Percentiles rank a stretch among this genome's conserved stretches.
Conservation (phyloP, 2,329 filamentous ascomycete species). For the Fusarium temperatum region DNA sequence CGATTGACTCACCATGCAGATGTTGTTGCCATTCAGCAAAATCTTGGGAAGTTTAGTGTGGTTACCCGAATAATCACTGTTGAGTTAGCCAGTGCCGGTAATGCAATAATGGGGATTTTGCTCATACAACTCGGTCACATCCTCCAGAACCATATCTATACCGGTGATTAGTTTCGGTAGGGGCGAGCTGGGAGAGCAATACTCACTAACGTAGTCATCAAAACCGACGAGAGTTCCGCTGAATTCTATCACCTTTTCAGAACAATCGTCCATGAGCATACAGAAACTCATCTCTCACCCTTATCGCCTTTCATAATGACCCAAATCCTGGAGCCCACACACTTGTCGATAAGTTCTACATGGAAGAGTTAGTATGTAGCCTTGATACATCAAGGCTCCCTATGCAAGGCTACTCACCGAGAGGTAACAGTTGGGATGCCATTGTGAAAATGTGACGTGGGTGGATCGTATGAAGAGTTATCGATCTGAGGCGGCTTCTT, state of each 20-base stretch:
- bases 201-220: conserved; percentile 99
- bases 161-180: conserved; percentile 34
- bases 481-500: not conserved
- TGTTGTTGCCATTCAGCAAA: conserved; percentile 95
- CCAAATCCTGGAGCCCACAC: conserved; percentile 97
- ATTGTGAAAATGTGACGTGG: conserved; percentile 53
- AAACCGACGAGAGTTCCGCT: conserved; percentile 93
- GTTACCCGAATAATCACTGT: conserved; percentile 89
- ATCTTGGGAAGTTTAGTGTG: conserved; percentile 94
- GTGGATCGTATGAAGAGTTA: not conserved
- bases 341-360: conserved; percentile 97
- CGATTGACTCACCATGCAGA: conserved; percentile 87
- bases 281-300: conserved; percentile 61
- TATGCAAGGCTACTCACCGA: conserved; percentile 60
- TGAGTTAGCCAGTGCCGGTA: conserved; percentile 32
- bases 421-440: conserved; percentile 78
- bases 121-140: conserved; percentile 93
- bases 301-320: conserved; percentile 99
- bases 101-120: not conserved
- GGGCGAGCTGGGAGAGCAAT: not conserved
- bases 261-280: not conserved
- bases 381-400: not conserved
- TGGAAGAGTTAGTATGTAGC: conserved; percentile 28
- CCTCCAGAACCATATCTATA: conserved; percentile 95
- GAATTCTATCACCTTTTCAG: conserved; percentile 73